Base-by-base conservation (phyloP, 441 rosid species). In the Hypseocharis bilobata region DNA sequence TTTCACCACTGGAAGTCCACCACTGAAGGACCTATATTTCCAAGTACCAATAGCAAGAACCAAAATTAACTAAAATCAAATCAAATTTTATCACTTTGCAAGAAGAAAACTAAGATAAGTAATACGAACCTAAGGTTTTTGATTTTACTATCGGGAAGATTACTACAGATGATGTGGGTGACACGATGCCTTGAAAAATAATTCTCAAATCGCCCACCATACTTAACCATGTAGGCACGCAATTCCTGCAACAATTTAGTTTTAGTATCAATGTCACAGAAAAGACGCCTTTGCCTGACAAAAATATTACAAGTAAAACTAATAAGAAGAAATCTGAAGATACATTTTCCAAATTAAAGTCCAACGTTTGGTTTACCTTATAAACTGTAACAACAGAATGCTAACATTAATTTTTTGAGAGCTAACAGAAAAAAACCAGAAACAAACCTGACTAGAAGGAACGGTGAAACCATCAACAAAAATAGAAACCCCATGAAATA, bases 1-100 rank as follows among this genome's bases (percentile, higher is more conserved):
- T 83, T 87, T 89, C 71, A 92, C 92, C 6, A 92, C 96, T 32
- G 98, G 98, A 38, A 89, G 83, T 30, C 98, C 96, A 77, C 86
- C 70, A 70, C 96, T 89, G 72, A 89, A 92, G 65, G 96, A 84
- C 80, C 98, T 92, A 76, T 5, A 73, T 57, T 14, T 36, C 14
- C 27, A 42, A 30, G 4, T 16, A 30, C 22, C 36, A 59, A 32
- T 2, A 27, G 42, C 29, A 6, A 44, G n/a, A 44, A 62, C 17
- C 13, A 55, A 60, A 51, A 61, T 51, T 13, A 58, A 27, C 25
- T n/a, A 28, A 60, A 47, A 19, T 11, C 34, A 70, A 22, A 22
- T 13, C 16, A 16, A 65, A 6, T 59, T 23, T 62, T 8, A 67
- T 44, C 25, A 44, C 54, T n/a, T 66, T 16, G 22, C 55, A 13